A percentile compares a stretch with the other conserved stretches of the same genome.
phyloP scores from a whole-genome alignment of 192 early-diverging fungal species.

The Gaertneriomyces sp. region DNA sequence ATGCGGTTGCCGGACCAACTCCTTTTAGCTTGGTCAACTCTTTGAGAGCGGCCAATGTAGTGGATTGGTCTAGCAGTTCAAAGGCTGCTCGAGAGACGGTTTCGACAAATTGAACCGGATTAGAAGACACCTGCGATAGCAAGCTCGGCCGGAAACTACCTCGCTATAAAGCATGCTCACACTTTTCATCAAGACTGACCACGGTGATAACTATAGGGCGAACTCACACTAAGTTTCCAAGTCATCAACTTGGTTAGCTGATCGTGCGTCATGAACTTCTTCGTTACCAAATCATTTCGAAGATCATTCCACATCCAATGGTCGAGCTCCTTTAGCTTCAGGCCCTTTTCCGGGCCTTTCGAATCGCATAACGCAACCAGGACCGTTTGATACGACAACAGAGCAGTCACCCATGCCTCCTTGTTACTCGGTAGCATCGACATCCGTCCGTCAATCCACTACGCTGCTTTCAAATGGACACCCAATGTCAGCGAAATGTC shows the following conservation, averaged over 20 bases:
- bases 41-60: slow-evolving; percentile 6
- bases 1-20: slow-evolving; percentile 25
- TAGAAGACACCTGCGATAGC: slow-evolving; percentile 4
- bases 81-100: slow-evolving; percentile 9
- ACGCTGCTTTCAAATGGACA: too few species aligned
- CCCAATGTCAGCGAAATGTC: too few species aligned
- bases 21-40: slow-evolving; percentile 12
- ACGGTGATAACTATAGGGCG: background rate
- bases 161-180: background rate
- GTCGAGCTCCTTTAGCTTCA: slow-evolving; percentile 11
- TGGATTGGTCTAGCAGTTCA: background rate
- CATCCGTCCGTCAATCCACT: too few species aligned
- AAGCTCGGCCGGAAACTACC: slow-evolving; percentile 19
- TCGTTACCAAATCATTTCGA: background rate
- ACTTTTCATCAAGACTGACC: background rate
- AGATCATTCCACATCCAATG: slow-evolving; percentile 17
- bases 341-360: slow-evolving; percentile 12
- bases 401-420: too few species aligned
- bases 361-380: slow-evolving; percentile 8
- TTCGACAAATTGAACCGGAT: background rate
- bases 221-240: slow-evolving; percentile 17
- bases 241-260: slow-evolving; percentile 9
- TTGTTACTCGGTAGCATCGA: too few species aligned
- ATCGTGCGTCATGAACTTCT: slow-evolving; percentile 1
- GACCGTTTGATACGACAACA: background rate